Base-by-base conservation (phyloP, 1,284 basidiomycete genomes). In the Sporisorium exsertum region DNA sequence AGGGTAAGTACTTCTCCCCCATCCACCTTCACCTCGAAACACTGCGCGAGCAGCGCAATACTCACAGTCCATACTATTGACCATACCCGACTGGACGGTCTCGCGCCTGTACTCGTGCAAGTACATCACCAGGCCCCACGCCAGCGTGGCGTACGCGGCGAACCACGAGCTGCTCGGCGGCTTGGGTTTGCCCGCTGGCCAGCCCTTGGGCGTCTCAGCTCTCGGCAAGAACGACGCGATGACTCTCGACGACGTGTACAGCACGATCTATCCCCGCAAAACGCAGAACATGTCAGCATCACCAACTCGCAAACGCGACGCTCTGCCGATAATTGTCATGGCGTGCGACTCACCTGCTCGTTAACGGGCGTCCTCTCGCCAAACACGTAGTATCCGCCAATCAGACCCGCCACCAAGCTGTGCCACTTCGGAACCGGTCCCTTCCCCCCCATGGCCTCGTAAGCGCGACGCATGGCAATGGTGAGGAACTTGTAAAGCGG, bases 91-190 rank as follows among this genome's bases (percentile, higher is more conserved):
- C 85, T 99, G 94, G 67, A 99, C 90, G 15, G 91, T 92, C 87
- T 97, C 91, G 50, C 93, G 90, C 33, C 91, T 88, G 86, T 96
- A 89, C 80, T 91, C 89, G 89, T 96, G 98, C 71, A 97, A 88
- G 90, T 93, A 99, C 96, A 99, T 98, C 52, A 97, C 94, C n/a
- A 91, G 89, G 42, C 94, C 96, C 96, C 96, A 99, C 40, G 92
- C 90, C 33, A 97, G 77, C 0, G 95, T 93, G 3, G 96, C 94
- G 80, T 97, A 95, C 35, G 93, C 84, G 2, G 93, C 91, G 87
- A 97, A 98, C 82, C 93, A 91, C 27, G 89, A 88, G 45, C 92
- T 87, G 85, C 86, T 91, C 88, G 86, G 84, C 12, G 86, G 81
- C 35, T 77, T 79, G 12, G 86, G 82, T 60, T 78, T 80, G 32